Base-by-base conservation (phyloP, 2,329 filamentous ascomycete species). In the Chrysosporium queenslandicum region DNA sequence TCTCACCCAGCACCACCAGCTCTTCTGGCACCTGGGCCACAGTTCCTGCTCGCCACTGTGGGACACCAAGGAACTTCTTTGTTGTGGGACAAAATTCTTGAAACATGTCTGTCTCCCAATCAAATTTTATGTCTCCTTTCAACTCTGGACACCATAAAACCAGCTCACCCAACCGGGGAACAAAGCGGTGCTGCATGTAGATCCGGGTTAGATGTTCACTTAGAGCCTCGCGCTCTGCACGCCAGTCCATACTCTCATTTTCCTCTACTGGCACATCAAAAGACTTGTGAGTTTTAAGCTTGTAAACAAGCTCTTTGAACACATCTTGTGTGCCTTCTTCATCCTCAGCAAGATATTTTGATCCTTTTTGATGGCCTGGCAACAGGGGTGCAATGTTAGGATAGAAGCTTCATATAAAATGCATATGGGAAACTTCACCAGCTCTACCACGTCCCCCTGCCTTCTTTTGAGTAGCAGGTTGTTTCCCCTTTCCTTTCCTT, bases 31-130 rank as follows among this genome's bases (percentile, higher is more conserved):
- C 64, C 59, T 82, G 74, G 1, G 74, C 73, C 9, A 83, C 66
- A 0, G 80, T 67, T 1, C 79, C 80, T 0, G 75, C 79, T 58
- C 78, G 73, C 80, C 80, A 83, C 5, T 63, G 52, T 0, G 77
- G 76, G 16, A 59, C 57, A 0, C 66, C 68, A 2, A 59, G 55
- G 56, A 66, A 74, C 21, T 55, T 57, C 20, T 62, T 53, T n/a
- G 65, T 59, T 9, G 62, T 53, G 1, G 57, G 52, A 8, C 68
- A 66, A 45, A 68, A 71, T 1, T 68, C 61, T 48, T 68, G 64
- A 43, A 68, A 60, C 14, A 57, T 50, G 2, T 58, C 53, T 0
- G 57, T 62, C 2, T 61, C 55, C 1, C 57, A 48, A 48, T 74
- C 67, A 55, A 61, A 70, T 16, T 63, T 56, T 7, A 74, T 59